Evolutionary conservation across 192 early-diverging fungal genomes (phyloP).

Genomic region (Coemansia sp.): DNA sequence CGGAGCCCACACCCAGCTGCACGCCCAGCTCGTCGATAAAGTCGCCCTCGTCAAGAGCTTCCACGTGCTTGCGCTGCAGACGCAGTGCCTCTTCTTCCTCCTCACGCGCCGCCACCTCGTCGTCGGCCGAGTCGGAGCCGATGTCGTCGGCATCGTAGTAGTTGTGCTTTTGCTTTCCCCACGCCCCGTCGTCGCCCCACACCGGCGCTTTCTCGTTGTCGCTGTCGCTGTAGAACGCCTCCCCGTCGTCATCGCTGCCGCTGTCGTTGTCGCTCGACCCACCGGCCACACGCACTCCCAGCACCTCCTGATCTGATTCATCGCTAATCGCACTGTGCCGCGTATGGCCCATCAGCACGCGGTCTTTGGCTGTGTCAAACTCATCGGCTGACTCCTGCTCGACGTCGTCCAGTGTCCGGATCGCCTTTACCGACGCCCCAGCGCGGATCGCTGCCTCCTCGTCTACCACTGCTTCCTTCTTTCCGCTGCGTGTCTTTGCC

Average conservation of each 20-base stretch:
- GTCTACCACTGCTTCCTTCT: conserved; percentile 11
- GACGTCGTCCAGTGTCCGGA: conserved; percentile 70
- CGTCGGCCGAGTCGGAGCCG: conserved; percentile 72
- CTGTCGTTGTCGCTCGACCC: conserved; percentile 44
- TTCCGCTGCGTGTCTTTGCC: conserved; percentile 29
- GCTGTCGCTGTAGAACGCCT: conserved; percentile 39
- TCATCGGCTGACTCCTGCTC: conserved; percentile 77
- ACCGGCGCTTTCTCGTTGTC: conserved; percentile 36
- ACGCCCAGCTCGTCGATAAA: conserved; percentile 73
- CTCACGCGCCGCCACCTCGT: conserved; percentile 62
- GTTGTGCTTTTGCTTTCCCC: conserved; percentile 74
- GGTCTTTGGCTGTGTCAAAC: conserved; percentile 61
- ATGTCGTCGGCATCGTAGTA: conserved; percentile 88
- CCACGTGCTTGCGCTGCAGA: conserved; percentile 77
- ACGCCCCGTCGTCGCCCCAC: conserved; percentile 60
- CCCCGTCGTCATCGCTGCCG: conserved; percentile 8
- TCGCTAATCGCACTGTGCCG: conserved; percentile 45
- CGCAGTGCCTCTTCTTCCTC: conserved; percentile 88
- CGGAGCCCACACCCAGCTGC: conserved; percentile 44
- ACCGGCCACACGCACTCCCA: conserved; percentile 60
- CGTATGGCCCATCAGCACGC: conserved; percentile 54
- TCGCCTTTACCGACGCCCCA: conserved; percentile 60
- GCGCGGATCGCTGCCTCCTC: conserved; percentile 33
- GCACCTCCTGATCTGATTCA: conserved; percentile 77
- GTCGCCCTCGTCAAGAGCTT: conserved; percentile 82